These are phyloP conservation scores for Ogataea allantospora DNA, from an alignment of 805 yeast genomes.

Conservation along the genomic window DNA sequence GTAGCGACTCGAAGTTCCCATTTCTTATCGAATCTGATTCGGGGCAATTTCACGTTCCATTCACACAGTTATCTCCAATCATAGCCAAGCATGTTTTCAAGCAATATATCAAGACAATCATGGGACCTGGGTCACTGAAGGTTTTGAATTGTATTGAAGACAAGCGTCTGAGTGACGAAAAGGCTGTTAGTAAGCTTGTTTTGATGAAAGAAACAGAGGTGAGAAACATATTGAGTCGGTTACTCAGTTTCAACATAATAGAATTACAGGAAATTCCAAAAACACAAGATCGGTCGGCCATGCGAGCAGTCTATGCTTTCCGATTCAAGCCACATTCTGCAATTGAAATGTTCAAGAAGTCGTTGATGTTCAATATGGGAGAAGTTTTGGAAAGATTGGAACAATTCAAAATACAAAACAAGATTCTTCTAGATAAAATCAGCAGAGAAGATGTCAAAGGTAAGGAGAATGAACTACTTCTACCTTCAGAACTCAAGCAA, in stretches of 20 bases:
- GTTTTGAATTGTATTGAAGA: constrained; percentile 74
- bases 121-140: constrained; percentile 68
- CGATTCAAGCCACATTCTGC: constrained; percentile 44
- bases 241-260: constrained; percentile 67
- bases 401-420: constrained; percentile 54
- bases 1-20: constrained; percentile 48
- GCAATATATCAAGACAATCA: constrained; percentile 53
- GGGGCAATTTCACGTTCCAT: constrained; percentile 64
- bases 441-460: constrained; percentile 90
- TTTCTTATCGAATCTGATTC: constrained; percentile 59
- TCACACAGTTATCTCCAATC: constrained; percentile 44
- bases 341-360: constrained; percentile 36
- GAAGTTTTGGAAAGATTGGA: constrained; percentile 49
- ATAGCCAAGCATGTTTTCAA: constrained; percentile 54
- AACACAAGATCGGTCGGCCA: constrained; percentile 87
- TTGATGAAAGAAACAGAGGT: constrained; percentile 76
- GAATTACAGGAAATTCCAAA: constrained; percentile 94
- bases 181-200: constrained; percentile 70
- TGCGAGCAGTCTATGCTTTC: constrained; percentile 81
- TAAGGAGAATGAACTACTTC: constrained; percentile 67
- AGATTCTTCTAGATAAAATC: constrained; percentile 71
- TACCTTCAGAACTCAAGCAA: constrained; percentile 74
- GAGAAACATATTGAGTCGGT: constrained; percentile 63
- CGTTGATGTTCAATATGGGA: constrained; percentile 53
- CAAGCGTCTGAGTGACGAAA: constrained; percentile 77